Evolutionary conservation across 2,329 filamentous ascomycete genomes (phyloP).

Genomic region (Penicillium oxalicum): DNA sequence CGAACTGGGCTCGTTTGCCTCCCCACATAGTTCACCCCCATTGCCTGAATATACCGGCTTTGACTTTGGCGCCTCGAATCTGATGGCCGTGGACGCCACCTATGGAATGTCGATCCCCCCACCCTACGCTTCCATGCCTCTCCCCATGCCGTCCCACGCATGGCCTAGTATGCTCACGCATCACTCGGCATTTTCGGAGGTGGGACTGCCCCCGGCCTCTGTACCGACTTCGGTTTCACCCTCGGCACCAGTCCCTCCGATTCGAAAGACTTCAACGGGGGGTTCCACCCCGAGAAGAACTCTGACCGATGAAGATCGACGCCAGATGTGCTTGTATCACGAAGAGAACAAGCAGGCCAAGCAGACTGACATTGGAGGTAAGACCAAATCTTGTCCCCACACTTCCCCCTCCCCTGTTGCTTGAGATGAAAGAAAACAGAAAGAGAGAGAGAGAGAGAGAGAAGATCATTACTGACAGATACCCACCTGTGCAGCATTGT

Average conservation of each 20-base stretch:
- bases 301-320: slow-evolving; percentile 81
- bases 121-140: slow-evolving; percentile 55
- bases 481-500: slow-evolving; percentile 55
- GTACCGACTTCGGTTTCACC: slow-evolving; percentile 50
- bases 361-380: slow-evolving; percentile 91
- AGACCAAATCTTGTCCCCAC: slow-evolving; percentile 24
- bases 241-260: slow-evolving; percentile 37
- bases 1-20: slow-evolving; percentile 42
- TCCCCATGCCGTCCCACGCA: slow-evolving; percentile 62
- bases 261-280: slow-evolving; percentile 38
- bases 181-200: slow-evolving; percentile 58
- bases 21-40: slow-evolving; percentile 62
- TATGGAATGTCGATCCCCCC: slow-evolving; percentile 53
- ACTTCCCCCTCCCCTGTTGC: too few species aligned
- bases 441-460: too few species aligned
- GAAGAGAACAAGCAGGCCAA: slow-evolving; percentile 85
- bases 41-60: slow-evolving; percentile 63
- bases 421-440: too few species aligned
- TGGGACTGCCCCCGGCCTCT: slow-evolving; percentile 53
- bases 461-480: not conserved
- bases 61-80: slow-evolving; percentile 58
- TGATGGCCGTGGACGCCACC: slow-evolving; percentile 53
- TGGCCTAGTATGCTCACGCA: slow-evolving; percentile 82
- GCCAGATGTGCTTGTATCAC: slow-evolving; percentile 89
- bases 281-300: slow-evolving; percentile 70